Evolutionary conservation across 345 rosid species (phyloP), one percentile per base, ranked within the genome.

Genomic region (Angophora floribunda): DNA sequence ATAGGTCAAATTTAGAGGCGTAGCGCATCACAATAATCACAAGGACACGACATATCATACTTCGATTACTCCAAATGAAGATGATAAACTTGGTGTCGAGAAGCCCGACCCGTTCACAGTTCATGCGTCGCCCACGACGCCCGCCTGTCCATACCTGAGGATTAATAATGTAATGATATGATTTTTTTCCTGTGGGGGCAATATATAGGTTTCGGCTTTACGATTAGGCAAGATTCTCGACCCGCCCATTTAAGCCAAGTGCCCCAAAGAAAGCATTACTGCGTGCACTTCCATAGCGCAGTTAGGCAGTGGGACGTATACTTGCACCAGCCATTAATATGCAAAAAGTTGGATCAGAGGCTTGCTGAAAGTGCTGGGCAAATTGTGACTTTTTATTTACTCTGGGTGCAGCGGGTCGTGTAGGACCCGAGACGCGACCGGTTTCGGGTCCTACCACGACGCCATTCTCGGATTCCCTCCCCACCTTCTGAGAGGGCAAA

Each of bases 21-120:
- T 4, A 51, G 13, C 52, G 52, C 36, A n/a, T 63, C 36, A 63
- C 8, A 3, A 13, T 13, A 63, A 63, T 63, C 17, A 63, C 17
- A 14, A 63, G 7, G 41, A n/a, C 75, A n/a, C 1, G 36, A n/a
- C 9, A 7, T 36, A 36, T 6, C 1, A 5, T 0, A 36, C 2
- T 4, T 1, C 2, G 3, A 36, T 19, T n/a, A 1, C 75, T 63
- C 75, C 19, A 14, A n/a, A 26, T 59, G 32, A 26, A 59, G 32
- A 59, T 26, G 3, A 3, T n/a, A 13, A n/a, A 36, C 75, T 63
- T 36, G 1, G 75, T 63, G 32, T 0, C 2, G 41, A 63, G 75
- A n/a, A 63, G 41, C 75, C 75, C 5, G 41, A 63, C 36, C 19
- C 19, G 19, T 63, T 63, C 41, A 6, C 3, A n/a, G 7, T 63